Percentiles rank a stretch among this genome's conserved stretches.
Conservation (phyloP, 208 protist genomes). For the Wallacemonas rigidus region DNA sequence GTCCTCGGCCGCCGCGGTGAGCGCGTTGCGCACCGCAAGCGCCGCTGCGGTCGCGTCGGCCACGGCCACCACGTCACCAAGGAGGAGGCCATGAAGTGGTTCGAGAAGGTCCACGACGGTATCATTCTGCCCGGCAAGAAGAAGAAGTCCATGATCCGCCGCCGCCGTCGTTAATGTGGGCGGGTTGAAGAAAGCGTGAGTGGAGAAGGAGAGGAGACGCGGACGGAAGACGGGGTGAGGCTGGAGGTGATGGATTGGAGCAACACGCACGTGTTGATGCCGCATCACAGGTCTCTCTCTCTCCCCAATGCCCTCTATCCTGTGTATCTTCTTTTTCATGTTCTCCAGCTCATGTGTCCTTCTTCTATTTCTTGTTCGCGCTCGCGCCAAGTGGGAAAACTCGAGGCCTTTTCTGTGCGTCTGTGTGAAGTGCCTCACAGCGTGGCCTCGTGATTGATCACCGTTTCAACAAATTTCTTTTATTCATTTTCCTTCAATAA, state of each 20-base stretch:
- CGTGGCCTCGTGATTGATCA: neutral
- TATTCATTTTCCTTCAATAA: constrained; percentile 16
- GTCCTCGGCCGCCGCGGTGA: constrained; percentile 97
- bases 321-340: too few species aligned
- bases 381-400: neutral
- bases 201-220: neutral
- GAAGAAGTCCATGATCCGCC: constrained; percentile 96
- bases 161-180: constrained; percentile 96
- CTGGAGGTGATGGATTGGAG: too few species aligned
- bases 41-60: constrained; percentile 87
- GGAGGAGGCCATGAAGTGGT: constrained; percentile 99
- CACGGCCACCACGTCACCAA: constrained; percentile 95
- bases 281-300: too few species aligned
- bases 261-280: too few species aligned
- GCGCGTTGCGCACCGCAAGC: constrained; percentile 95
- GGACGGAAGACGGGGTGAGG: neutral
- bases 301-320: too few species aligned
- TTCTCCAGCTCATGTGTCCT: too few species aligned
- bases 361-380: neutral
- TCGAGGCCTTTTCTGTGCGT: too few species aligned
- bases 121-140: constrained; percentile 93
- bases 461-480: constrained; percentile 18
- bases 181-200: too few species aligned
- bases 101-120: constrained; percentile 98
- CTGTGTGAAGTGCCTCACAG: too few species aligned